Base-by-base conservation (phyloP, 495 filamentous ascomycete species). In the Thermothielavioides terrestris region DNA sequence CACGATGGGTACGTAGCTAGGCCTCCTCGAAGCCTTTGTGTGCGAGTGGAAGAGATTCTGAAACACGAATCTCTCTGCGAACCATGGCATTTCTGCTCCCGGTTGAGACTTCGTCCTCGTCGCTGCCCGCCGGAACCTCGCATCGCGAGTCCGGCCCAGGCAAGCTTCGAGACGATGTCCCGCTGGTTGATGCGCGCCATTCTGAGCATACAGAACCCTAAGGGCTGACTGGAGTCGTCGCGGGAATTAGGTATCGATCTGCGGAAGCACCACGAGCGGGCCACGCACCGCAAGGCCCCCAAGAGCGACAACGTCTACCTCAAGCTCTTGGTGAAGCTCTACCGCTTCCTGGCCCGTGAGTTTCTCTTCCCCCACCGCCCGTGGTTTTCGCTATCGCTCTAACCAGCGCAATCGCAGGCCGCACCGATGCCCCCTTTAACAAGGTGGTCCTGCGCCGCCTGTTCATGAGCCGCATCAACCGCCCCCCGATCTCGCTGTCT, bases 291-390 rank as follows among this genome's bases (percentile, higher is more conserved):
- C 74, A 89, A 87, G 82, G 91, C 91, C 53, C 85, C 92, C 55
- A 95, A 97, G 70, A 92, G 85, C 76, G 88, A 95, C 74, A 97
- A 98, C 77, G 88, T 89, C 59, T 97, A 96, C 75, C 78, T 96
- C 64, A 88, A 89, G 79, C 84, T 98, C 58, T 78, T 97, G 66
- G 89, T 96, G 74, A 96, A 96, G 83, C 86, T 98, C 23, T 98
- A 97, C 82, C 84, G 85, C 75, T 98, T 98, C 84, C 76, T 98
- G 63, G 85, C 89, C 62, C 90, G 91, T 94, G 86, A 74, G 89
- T 82, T 56, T 22, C 20, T 31, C 17, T 43, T 26, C 10, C n/a
- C n/a, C 3, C 17, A 42, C 10, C 20, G 14, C 17, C 6, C 20
- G 4, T 0, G 31, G 28, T 15, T 11, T n/a, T n/a, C 37, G 49